Conservation (phyloP, 352 stramenopile species). For the Phytophthora fragariaefolia region DNA sequence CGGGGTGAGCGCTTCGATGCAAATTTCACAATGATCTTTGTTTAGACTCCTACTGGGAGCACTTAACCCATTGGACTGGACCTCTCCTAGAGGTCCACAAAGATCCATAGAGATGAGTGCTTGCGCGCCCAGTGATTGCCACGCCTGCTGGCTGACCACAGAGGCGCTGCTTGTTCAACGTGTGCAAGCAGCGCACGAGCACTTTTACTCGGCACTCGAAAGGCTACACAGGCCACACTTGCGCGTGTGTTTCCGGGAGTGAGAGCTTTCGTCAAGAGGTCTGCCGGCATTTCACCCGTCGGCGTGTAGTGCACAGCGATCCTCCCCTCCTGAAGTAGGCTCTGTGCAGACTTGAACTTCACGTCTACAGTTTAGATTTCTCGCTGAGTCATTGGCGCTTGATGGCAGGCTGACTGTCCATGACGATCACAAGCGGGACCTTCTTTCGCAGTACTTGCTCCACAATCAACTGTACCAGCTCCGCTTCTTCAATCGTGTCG, state of each 20-base stretch:
- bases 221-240: constrained; percentile 11
- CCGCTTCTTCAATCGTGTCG: background rate
- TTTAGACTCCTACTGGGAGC: too few species aligned
- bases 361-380: constrained; percentile 13
- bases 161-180: background rate
- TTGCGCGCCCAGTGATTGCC: background rate
- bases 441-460: constrained; percentile 1
- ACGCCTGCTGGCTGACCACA: background rate
- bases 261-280: constrained; percentile 6
- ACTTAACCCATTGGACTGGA: too few species aligned
- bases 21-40: too few species aligned
- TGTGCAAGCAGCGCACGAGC: constrained; percentile 5
- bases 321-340: constrained; percentile 2
- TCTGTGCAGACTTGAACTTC: constrained; percentile 11
- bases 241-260: background rate
- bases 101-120: background rate
- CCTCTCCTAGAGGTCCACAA: background rate
- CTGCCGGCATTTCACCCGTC: constrained; percentile 11
- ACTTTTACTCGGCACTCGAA: constrained; percentile 8
- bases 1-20: too few species aligned
- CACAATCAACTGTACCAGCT: constrained; percentile 8
- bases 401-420: constrained; percentile 16
- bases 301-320: constrained; percentile 13
- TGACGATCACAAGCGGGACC: background rate
- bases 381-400: constrained; percentile 6